Evolutionary conservation across 331 rosid species (phyloP), one percentile per base, ranked within the genome.

Genomic region (Saraca asoca): DNA sequence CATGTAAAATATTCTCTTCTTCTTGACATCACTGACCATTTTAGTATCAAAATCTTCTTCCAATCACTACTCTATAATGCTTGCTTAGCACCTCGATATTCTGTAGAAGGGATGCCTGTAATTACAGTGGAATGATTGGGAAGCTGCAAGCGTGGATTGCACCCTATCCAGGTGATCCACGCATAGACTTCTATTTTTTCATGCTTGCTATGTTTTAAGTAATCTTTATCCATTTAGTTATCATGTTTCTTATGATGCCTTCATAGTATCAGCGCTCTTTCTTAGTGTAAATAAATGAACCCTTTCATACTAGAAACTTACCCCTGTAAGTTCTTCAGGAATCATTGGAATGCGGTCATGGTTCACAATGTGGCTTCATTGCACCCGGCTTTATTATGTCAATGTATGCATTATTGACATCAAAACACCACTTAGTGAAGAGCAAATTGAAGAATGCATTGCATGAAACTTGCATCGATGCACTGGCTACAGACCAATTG

Each of bases 381-480:
- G 85, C 98, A 8, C 98, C 97, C 15, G 98, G 97, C 64, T 93
- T 93, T 78, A 74, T 93, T 19, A 87, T 90, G 98, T 93, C 98
- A 60, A 71, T 90, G 82, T 90, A 90, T 75, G 90, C 95, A 14
- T 82, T 90, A 66, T 80, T 93, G 63, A 82, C 97, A 75, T 87
- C 98, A 50, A 73, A 76, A 78, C 76, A 52, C 88, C 88, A 6
- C 98, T 97, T 62, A 82, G 73, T 38, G 87, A 87, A 71, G 90
- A 89, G 81, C 85, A 82, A 78, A 88, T 87, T 71, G 96, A 93
- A 84, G 98, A 90, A 80, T 84, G 90, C 73, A 91, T 93, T 17
- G 91, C 93, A 7, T 95, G 98, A 83, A 93, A 93, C 79, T 78
- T 93, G 78, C 87, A 97, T 79, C 83, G 96, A 6, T 93, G 98